phyloP scores from a whole-genome alignment of 371 early-diverging fungal species.

The Mortierella sp. region DNA sequence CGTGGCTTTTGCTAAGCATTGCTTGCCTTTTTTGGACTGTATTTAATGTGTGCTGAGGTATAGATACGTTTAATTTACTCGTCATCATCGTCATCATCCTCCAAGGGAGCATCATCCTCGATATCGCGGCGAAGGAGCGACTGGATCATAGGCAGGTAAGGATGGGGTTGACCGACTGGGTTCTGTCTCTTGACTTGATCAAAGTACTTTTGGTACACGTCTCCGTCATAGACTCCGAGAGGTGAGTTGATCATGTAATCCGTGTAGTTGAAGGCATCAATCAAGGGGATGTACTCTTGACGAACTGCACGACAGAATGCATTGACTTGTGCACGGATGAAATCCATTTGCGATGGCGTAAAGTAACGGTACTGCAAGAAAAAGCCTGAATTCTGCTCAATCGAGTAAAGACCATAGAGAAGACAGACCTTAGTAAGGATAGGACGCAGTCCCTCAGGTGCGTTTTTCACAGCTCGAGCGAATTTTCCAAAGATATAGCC shows the following conservation, averaged over 20 bases:
- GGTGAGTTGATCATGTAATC: constrained; percentile 93
- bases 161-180: constrained; percentile 75
- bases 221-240: constrained; percentile 89
- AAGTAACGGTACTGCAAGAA: constrained; percentile 91
- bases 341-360: constrained; percentile 77
- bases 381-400: constrained; percentile 86
- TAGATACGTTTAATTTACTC: constrained; percentile 38
- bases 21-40: background rate
- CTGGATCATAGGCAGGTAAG: constrained; percentile 89
- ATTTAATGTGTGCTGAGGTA: background rate
- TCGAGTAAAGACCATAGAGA: constrained; percentile 87
- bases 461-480: constrained; percentile 77
- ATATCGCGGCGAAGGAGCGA: constrained; percentile 79
- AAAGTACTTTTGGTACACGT: constrained; percentile 91
- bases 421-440: constrained; percentile 77
- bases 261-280: constrained; percentile 89
- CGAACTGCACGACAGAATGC: constrained; percentile 77
- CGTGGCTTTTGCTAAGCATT: background rate
- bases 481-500: constrained; percentile 90
- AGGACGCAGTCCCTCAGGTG: constrained; percentile 62
- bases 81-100: constrained; percentile 68
- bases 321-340: constrained; percentile 73
- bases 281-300: constrained; percentile 85
- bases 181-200: constrained; percentile 82
- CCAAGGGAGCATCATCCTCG: constrained; percentile 62